A percentile compares a stretch with the other conserved stretches of the same genome.
phyloP scores from a whole-genome alignment of 176 grass and related monocot genomes.

The Triticum turgidum region DNA sequence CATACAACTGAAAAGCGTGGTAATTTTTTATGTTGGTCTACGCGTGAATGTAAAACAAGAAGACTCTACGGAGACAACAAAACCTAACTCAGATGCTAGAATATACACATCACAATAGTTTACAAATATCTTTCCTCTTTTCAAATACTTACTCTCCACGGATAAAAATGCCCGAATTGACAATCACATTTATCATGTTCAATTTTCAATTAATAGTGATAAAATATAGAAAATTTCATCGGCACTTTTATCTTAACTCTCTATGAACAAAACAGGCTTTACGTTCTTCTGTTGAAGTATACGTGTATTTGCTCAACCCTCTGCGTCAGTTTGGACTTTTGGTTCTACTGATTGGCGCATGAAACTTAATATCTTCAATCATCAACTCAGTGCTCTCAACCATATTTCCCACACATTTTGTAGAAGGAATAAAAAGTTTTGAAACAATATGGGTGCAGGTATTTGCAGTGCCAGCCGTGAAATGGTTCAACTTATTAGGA shows the following conservation, averaged over 20 bases:
- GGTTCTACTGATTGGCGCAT: neutral
- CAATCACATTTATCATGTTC: neutral
- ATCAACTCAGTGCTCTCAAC: neutral
- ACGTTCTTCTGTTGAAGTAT: neutral
- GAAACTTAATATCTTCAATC: neutral
- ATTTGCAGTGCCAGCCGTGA: neutral
- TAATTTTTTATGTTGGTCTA: neutral
- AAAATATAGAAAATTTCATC: neutral
- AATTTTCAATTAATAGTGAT: neutral
- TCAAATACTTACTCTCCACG: neutral
- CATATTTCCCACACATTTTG: neutral
- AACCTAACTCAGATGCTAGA: neutral
- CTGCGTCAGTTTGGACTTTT: neutral
- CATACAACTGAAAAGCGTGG: neutral
- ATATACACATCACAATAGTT: neutral
- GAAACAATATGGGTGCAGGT: neutral
- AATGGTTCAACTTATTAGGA: neutral
- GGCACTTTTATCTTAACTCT: neutral
- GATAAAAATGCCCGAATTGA: neutral
- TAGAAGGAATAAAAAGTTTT: neutral
- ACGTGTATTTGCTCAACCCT: neutral
- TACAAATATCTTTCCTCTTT: neutral
- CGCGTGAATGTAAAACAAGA: constrained; percentile 6
- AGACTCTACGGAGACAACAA: neutral
- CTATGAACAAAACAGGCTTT: neutral